Evolutionary conservation across 352 stramenopile species (phyloP).

Genomic region (Phytophthora tubulina): DNA sequence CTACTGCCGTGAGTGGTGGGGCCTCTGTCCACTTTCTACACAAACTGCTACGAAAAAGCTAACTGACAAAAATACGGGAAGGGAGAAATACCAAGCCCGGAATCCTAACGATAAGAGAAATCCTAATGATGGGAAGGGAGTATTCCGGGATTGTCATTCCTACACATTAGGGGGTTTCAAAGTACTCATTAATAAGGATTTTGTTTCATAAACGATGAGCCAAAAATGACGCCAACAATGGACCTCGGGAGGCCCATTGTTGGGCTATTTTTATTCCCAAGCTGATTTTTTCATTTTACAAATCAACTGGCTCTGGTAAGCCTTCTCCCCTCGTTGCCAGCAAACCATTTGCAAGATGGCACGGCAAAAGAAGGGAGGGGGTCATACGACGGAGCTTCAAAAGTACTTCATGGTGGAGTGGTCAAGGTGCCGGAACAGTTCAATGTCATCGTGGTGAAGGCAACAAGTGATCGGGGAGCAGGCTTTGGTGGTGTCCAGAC

Average conservation of each 20-base stretch:
- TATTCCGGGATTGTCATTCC: too few relatives aligned
- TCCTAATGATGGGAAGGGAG: too few relatives aligned
- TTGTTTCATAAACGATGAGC: neutral
- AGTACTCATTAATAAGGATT: neutral
- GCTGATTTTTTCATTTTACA: neutral
- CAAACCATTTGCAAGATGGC: neutral
- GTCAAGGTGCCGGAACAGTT: neutral
- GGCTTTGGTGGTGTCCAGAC: slow-evolving; percentile 11
- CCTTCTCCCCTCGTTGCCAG: neutral
- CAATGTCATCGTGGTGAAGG: slow-evolving; percentile 15
- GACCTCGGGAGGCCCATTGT: neutral
- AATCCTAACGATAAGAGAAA: too few relatives aligned
- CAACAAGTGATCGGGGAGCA: neutral
- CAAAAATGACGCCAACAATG: neutral
- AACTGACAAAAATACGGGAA: too few relatives aligned
- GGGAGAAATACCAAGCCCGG: too few relatives aligned
- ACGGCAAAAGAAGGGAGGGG: neutral
- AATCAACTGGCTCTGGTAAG: neutral
- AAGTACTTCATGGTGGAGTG: slow-evolving; percentile 10
- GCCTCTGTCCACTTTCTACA: too few relatives aligned
- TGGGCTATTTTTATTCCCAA: neutral
- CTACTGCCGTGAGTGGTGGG: too few relatives aligned
- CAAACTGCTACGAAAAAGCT: too few relatives aligned
- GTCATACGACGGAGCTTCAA: slow-evolving; percentile 9
- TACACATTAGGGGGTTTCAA: neutral